phyloP scores from a whole-genome alignment of 2,329 filamentous ascomycete genomes.

The Hypoxylon sp. region DNA sequence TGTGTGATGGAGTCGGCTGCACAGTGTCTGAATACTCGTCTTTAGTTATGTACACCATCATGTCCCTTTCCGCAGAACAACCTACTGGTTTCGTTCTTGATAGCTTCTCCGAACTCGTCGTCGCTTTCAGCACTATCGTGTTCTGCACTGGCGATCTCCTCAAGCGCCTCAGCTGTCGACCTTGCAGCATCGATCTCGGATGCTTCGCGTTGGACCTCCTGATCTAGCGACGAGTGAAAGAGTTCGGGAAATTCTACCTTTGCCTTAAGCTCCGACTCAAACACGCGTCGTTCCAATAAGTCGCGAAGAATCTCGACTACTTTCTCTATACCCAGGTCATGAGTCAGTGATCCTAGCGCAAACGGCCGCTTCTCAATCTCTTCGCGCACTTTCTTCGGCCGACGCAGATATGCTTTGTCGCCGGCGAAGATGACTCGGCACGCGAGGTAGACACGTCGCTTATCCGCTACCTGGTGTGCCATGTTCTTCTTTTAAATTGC shows the following conservation, averaged over 20 bases:
- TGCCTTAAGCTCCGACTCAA: slow-evolving; percentile 54
- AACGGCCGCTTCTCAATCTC: slow-evolving; percentile 38
- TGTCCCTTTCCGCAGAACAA: neutral
- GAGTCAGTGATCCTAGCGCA: slow-evolving; percentile 36
- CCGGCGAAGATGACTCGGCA: slow-evolving; percentile 51
- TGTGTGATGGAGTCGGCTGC: slow-evolving; percentile 1
- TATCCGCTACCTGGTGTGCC: slow-evolving; percentile 28
- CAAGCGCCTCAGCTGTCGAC: slow-evolving; percentile 51
- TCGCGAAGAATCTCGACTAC: slow-evolving; percentile 44
- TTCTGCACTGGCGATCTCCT: slow-evolving; percentile 45
- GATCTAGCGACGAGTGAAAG: slow-evolving; percentile 49
- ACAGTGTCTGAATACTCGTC: slow-evolving; percentile 1
- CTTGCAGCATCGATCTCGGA: slow-evolving; percentile 52
- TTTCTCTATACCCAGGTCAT: slow-evolving; percentile 39
- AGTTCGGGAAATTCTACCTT: slow-evolving; percentile 56
- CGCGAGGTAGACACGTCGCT: slow-evolving; percentile 49
- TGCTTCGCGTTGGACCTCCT: slow-evolving; percentile 50
- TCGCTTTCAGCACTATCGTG: slow-evolving; percentile 25
- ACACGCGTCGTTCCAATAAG: slow-evolving; percentile 50
- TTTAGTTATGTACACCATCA: slow-evolving; percentile 8
- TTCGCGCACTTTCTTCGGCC: slow-evolving; percentile 47
- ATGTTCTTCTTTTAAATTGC: slow-evolving; percentile 31
- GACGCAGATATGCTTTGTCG: slow-evolving; percentile 46
- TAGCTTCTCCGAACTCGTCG: slow-evolving; percentile 16
- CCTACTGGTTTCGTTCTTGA: slow-evolving; percentile 18